phyloP scores from a whole-genome alignment of 163 green algal species.

The Chlorella variabilis region DNA sequence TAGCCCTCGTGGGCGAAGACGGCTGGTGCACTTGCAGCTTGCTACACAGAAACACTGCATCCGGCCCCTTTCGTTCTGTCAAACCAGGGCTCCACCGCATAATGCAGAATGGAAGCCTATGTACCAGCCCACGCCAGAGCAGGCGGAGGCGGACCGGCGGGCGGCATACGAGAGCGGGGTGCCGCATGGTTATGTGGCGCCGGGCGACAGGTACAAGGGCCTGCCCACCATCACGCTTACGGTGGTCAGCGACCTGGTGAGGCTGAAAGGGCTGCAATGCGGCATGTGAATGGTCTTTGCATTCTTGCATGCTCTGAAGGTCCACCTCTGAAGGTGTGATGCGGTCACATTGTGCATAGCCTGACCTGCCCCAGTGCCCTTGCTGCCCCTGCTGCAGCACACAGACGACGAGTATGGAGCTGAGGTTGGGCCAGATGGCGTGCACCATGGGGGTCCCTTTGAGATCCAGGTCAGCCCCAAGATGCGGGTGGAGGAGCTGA shows the following conservation, averaged over 20 bases:
- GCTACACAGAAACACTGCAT: too few species aligned
- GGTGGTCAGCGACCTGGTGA: constrained; percentile 79
- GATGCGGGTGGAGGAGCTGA: constrained; percentile 85
- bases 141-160: constrained; percentile 80
- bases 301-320: background rate
- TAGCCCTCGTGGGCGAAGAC: too few species aligned
- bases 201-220: constrained; percentile 70
- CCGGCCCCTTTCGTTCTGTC: too few species aligned
- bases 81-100: too few species aligned
- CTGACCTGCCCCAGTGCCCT: background rate
- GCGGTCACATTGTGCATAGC: background rate
- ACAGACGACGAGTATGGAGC: constrained; percentile 81
- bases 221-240: constrained; percentile 70
- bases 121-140: constrained; percentile 85
- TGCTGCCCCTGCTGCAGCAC: constrained; percentile 62
- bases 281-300: background rate
- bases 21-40: too few species aligned
- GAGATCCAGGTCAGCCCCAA: constrained; percentile 70
- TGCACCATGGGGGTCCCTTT: constrained; percentile 85
- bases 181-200: constrained; percentile 83
- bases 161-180: constrained; percentile 79
- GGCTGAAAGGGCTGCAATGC: background rate
- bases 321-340: too few species aligned
- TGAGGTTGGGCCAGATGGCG: constrained; percentile 59
- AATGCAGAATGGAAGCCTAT: constrained; percentile 88